A percentile compares a stretch with the other conserved stretches of the same genome.
These are phyloP conservation scores for Cylindrotheca closterium DNA, from an alignment of 108 stramenopile species.

Conservation along the genomic window DNA sequence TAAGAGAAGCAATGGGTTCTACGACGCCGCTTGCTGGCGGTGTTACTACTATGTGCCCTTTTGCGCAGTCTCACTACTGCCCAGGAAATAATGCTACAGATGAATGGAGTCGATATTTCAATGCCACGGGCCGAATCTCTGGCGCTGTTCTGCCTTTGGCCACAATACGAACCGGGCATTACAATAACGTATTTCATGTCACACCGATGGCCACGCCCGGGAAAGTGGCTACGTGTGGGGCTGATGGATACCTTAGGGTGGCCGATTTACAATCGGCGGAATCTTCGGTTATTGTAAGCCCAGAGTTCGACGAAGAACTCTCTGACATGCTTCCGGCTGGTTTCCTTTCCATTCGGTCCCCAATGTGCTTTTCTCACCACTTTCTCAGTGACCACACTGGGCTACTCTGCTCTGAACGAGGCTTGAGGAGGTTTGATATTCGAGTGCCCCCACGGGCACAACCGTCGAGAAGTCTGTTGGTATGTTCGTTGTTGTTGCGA, in stretches of 20 bases:
- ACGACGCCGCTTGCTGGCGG: constrained; percentile 58
- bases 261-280: constrained; percentile 42
- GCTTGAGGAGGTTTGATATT: constrained; percentile 70
- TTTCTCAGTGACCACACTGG: constrained; percentile 66
- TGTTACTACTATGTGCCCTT: constrained; percentile 54
- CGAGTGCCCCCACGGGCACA: constrained; percentile 67
- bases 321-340: constrained; percentile 15
- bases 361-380: constrained; percentile 81
- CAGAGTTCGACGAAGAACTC: constrained; percentile 46
- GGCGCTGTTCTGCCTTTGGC: constrained; percentile 65
- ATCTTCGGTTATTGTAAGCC: constrained; percentile 51
- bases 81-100: constrained; percentile 5
- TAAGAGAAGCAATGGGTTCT: constrained; percentile 69
- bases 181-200: constrained; percentile 76
- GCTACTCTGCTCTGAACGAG: constrained; percentile 74
- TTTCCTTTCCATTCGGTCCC: constrained; percentile 23
- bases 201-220: constrained; percentile 60
- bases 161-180: constrained; percentile 72
- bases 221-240: constrained; percentile 74
- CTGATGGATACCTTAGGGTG: constrained; percentile 73
- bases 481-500: too few relatives aligned
- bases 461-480: constrained; percentile 45
- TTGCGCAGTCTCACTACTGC: constrained; percentile 16
- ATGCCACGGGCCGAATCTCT: constrained; percentile 17
- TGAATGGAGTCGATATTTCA: too few relatives aligned